Conservation (phyloP, 768 basidiomycete species). For the Psilocybe cyanescens region DNA sequence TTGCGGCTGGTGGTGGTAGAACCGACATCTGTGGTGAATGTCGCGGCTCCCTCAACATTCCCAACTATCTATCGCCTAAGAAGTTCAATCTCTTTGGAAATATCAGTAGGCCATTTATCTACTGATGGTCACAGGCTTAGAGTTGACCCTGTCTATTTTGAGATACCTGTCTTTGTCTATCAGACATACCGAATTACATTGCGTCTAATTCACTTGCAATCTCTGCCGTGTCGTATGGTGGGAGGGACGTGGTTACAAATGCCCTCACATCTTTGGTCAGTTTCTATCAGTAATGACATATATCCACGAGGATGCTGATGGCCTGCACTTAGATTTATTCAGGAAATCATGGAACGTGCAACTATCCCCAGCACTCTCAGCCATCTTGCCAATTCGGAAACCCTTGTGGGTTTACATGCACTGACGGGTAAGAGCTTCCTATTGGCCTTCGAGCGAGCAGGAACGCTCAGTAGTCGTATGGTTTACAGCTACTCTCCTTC, state of each 20-base stretch:
- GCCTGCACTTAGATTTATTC: conserved; percentile 14
- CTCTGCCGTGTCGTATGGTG: conserved; percentile 32
- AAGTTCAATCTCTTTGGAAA: conserved; percentile 31
- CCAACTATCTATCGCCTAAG: conserved; percentile 25
- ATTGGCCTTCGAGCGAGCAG: neutral
- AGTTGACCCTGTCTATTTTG: no score
- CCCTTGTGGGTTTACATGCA: conserved; percentile 52
- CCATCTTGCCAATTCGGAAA: conserved; percentile 37
- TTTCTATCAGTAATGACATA: neutral
- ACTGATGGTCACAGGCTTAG: no score
- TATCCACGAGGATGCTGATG: neutral
- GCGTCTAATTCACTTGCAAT: conserved; percentile 32
- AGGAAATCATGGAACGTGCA: conserved; percentile 27
- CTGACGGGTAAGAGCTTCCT: conserved; percentile 38
- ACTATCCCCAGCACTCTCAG: conserved; percentile 43
- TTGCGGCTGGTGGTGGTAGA: neutral
- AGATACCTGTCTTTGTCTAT: conserved; percentile 50
- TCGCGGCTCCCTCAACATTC: conserved; percentile 30
- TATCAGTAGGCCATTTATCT: conserved; percentile 26
- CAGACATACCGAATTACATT: conserved; percentile 38
- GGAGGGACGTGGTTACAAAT: conserved; percentile 29
- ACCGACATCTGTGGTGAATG: conserved; percentile 45
- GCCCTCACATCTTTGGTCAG: conserved; percentile 40
- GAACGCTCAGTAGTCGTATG: neutral
- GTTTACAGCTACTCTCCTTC: conserved; percentile 29